Base-by-base conservation (phyloP, 805 yeast genomes). In the Barnettozyma salicaria region DNA sequence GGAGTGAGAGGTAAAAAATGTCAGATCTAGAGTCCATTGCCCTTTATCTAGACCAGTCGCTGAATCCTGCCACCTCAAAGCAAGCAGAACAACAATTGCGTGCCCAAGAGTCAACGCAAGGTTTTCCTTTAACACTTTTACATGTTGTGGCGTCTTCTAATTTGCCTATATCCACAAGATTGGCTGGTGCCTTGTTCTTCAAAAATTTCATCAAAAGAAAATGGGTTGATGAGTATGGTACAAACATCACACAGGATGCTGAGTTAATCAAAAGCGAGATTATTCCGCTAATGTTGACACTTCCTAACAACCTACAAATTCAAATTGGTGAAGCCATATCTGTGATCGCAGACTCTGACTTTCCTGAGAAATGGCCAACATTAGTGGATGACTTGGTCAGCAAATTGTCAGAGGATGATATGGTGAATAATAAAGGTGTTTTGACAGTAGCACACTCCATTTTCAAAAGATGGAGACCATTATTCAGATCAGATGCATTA, bases 321-420 rank as follows among this genome's bases (percentile, higher is more conserved):
- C 99, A 94, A 64, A 74, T 92, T 34, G 97, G 97, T 36, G 99
- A 94, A 61, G 80, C 96, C 2, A 79, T 94, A 39, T 78, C 95
- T 12, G 67, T 85, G 37, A 90, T 92, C 52, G 98, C 99, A 4
- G 96, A 89, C 57, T 79, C 88, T 41, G 99, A 92, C 58, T 92
- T 92, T 63, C 98, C 98, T 1, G 81, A 82, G 27, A 67, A 78
- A 34, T 92, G 99, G 99, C 76, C 78, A 2, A 70, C 72, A 35
- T 68, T 92, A 43, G 65, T 87, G 23, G 86, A 82, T 48, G 82
- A 80, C 39, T 68, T 92, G 43, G 85, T 88, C 1, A 52, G 67
- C 2, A 79, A 78, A 53, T 66, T 92, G 32, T 72, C 80, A 3
- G 52, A 59, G 4, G 71, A 70, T n/a, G 87, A 86, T 53, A 75